Conservation (phyloP, 108 stramenopile species). For the Cylindrotheca closterium region DNA sequence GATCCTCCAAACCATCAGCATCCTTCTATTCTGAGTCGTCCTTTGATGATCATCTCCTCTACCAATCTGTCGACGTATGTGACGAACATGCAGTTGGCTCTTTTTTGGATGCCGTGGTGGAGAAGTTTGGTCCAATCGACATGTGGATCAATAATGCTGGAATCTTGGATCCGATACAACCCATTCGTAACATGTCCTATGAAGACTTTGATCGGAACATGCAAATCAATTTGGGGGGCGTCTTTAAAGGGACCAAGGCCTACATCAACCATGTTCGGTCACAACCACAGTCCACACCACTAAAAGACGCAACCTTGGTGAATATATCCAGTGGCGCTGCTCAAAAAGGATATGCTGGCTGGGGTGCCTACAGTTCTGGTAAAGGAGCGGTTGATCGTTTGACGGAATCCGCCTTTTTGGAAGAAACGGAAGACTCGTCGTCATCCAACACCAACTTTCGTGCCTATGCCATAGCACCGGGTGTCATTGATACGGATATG, state of each 20-base stretch:
- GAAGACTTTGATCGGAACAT: conserved; percentile 15
- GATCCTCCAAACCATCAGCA: neutral
- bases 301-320: neutral
- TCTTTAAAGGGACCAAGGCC: conserved; percentile 54
- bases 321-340: conserved; percentile 14
- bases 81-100: conserved; percentile 1
- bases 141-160: conserved; percentile 55
- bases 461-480: conserved; percentile 42
- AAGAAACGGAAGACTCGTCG: conserved; percentile 19
- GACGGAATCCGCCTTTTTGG: conserved; percentile 9
- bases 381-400: conserved; percentile 61
- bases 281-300: conserved; percentile 15
- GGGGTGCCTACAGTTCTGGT: conserved; percentile 61
- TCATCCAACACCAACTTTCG: conserved; percentile 21
- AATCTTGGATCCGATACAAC: conserved; percentile 53
- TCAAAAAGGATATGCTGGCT: conserved; percentile 59
- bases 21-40: neutral
- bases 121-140: conserved; percentile 10
- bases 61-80: conserved; percentile 12
- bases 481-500: conserved; percentile 76
- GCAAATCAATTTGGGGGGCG: conserved; percentile 33
- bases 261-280: conserved; percentile 46
- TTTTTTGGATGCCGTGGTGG: conserved; percentile 2
- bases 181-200: conserved; percentile 24
- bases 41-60: conserved; percentile 2